Evolutionary conservation across 2,329 filamentous ascomycete species (phyloP), one percentile per base, ranked within the genome.

Genomic region (Aspergillus terreus): DNA sequence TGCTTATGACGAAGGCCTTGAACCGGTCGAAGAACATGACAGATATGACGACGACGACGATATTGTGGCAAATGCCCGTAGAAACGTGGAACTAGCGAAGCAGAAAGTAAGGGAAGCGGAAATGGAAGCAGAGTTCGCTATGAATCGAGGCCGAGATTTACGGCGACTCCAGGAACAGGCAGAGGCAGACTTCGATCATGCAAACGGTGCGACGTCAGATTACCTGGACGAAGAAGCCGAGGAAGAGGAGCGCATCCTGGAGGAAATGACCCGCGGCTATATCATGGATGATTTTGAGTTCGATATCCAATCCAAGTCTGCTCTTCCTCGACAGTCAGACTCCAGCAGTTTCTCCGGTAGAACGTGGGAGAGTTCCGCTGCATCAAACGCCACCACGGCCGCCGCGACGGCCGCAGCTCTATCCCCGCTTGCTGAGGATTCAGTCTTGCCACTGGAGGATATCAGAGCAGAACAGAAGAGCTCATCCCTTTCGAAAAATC

Each of bases 1-100:
- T 46, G 94, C 92, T 4, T 99, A 97, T 68, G 88, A 96, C 67
- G 91, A 96, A 56, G 89, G 89, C 0, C 88, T 90, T 57, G 91
- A 96, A 65, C 88, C 88, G 4, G 83, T 62, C 56, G 64, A 59
- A 54, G 74, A 64, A 56, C 63, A 48, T 59, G 65, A 54, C 35
- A 73, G 57, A 38, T 52, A 60, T 32, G 59, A 63, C 51, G 50
- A 58, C 48, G 61, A 60, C 41, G 62, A 71, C 53, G 64, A 71
- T 52, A 56, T 73, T 27, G 64, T 72, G 47, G 62, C 65, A 0
- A 82, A 81, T 55, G 81, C 83, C 3, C 74, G 85, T 60, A 78
- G 82, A 38, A 86, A 83, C 60, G 84, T 91, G 4, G 87, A 92
- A 68, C 64, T 88, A 42, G 88, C 89, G 2, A 88, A 90, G 66